phyloP scores from a whole-genome alignment of 2,329 filamentous ascomycete genomes.

The Verticillium isaacii region DNA sequence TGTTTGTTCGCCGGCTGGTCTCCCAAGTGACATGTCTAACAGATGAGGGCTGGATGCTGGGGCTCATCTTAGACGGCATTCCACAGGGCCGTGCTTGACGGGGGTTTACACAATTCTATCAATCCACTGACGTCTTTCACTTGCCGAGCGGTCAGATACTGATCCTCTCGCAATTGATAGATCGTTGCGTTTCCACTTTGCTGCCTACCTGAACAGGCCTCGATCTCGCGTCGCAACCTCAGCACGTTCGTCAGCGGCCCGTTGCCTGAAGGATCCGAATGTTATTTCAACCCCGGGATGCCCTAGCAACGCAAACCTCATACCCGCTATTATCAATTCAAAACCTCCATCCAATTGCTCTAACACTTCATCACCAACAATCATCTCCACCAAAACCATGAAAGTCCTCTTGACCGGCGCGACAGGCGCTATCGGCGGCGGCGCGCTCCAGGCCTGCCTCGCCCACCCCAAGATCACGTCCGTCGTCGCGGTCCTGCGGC shows the following conservation, averaged over 20 bases:
- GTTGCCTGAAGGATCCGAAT: background rate
- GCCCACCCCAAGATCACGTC: constrained; percentile 20
- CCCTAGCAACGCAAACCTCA: no score
- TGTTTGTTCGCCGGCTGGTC: no score
- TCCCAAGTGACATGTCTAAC: no score
- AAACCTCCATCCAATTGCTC: no score
- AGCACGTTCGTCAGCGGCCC: constrained; percentile 19
- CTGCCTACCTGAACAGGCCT: background rate
- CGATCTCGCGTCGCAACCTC: constrained; percentile 6
- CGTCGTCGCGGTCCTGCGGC: constrained; percentile 26
- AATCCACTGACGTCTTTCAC: no score
- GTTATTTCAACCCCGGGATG: no score
- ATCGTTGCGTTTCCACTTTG: background rate
- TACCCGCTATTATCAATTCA: no score
- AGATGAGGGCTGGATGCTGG: no score
- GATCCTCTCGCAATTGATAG: background rate
- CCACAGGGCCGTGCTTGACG: no score
- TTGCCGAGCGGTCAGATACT: background rate
- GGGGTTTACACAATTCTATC: no score
- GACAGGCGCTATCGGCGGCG: constrained; percentile 26
- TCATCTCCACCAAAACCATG: constrained; percentile 15
- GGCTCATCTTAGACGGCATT: no score
- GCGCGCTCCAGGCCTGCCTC: constrained; percentile 25
- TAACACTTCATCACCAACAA: background rate
- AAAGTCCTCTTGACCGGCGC: constrained; percentile 30